A percentile compares a stretch with the other conserved stretches of the same genome.
Evolutionary conservation across 805 yeast genomes (phyloP).

Genomic region (Suhomyces prunicola): DNA sequence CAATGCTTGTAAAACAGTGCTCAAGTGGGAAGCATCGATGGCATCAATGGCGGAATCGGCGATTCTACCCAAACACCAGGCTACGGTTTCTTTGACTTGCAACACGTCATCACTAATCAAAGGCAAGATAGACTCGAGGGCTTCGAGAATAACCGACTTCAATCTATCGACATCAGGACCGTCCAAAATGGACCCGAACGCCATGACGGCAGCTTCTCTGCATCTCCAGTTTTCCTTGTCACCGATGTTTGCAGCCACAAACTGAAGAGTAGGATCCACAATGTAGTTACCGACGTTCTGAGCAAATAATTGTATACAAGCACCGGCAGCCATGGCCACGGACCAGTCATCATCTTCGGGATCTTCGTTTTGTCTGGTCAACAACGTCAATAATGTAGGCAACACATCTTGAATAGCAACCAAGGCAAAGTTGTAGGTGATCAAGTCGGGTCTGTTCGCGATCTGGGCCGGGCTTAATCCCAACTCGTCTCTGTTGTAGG

Average conservation of each 20-base stretch:
- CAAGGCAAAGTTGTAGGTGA: conserved; percentile 76
- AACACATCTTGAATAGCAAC: conserved; percentile 81
- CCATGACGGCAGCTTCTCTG: conserved; percentile 98
- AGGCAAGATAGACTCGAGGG: conserved; percentile 71
- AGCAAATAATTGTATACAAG: conserved; percentile 91
- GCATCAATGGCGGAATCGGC: conserved; percentile 83
- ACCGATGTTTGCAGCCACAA: conserved; percentile 73
- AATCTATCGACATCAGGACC: conserved; percentile 83
- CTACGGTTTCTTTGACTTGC: conserved; percentile 94
- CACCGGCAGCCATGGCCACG: conserved; percentile 98
- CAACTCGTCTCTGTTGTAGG: conserved; percentile 61
- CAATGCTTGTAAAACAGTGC: conserved; percentile 70
- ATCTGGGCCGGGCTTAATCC: conserved; percentile 39
- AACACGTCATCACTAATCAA: conserved; percentile 72
- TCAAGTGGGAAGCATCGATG: conserved; percentile 65
- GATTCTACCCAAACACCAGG: conserved; percentile 97
- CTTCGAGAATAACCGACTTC: conserved; percentile 69
- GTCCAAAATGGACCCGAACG: conserved; percentile 93
- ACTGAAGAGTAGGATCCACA: conserved; percentile 77
- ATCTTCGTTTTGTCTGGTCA: conserved; percentile 88
- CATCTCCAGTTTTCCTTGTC: conserved; percentile 61
- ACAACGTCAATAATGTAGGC: conserved; percentile 76
- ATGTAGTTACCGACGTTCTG: conserved; percentile 84
- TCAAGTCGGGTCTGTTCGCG: conserved; percentile 39
- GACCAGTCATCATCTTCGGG: conserved; percentile 97